Conservation (phyloP, 78 protist genomes). For the Dictyostelium citrinum region DNA sequence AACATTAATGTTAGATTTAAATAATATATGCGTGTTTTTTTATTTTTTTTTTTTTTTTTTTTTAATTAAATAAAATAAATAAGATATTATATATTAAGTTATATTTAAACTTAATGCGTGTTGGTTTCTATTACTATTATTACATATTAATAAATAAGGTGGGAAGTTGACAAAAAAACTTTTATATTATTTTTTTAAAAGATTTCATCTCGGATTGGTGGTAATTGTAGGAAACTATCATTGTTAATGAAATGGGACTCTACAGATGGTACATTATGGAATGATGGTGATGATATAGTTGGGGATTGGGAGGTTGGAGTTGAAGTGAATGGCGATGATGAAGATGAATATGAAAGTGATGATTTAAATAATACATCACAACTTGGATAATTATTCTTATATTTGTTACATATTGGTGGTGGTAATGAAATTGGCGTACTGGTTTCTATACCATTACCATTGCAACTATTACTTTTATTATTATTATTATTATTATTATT, state of each 20-base stretch:
- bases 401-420: neutral
- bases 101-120: neutral
- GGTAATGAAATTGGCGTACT: neutral
- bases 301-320: neutral
- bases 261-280: neutral
- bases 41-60: neutral
- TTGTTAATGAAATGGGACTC: neutral
- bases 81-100: neutral
- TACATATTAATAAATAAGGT: neutral
- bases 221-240: neutral
- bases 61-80: neutral
- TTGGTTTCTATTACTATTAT: neutral
- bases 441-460: neutral
- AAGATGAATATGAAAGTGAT: neutral
- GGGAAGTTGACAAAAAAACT: neutral
- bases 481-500: neutral
- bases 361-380: neutral
- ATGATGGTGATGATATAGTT: neutral
- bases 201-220: constrained; percentile 10
- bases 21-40: neutral
- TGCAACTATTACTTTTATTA: neutral
- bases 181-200: neutral
- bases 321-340: neutral
- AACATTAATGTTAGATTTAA: no score
- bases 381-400: neutral